Evolutionary conservation across 768 basidiomycete genomes (phyloP).

Genomic region (Clavaria fumosa): DNA sequence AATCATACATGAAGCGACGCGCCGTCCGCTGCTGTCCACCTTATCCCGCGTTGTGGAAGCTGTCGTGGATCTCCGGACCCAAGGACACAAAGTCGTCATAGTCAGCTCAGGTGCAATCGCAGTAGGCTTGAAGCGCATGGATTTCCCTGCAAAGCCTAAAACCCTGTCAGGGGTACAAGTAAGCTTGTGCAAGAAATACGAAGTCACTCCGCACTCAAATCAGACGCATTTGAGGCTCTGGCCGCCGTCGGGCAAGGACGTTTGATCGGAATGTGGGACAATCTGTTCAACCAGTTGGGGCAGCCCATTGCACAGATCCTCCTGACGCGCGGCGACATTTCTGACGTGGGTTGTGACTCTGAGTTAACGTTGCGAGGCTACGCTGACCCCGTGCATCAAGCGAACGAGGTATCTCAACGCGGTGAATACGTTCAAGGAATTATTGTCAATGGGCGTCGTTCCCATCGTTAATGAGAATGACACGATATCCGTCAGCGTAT

Average conservation of each 20-base stretch:
- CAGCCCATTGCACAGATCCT: slow-evolving; percentile 94
- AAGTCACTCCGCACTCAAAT: too few relatives aligned
- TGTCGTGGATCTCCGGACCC: slow-evolving; percentile 54
- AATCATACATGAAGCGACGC: slow-evolving; percentile 88
- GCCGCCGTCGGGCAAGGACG: slow-evolving; percentile 96
- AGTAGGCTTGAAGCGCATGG: slow-evolving; percentile 88
- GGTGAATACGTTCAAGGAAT: slow-evolving; percentile 85
- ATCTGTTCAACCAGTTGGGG: slow-evolving; percentile 83
- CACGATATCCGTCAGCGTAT: slow-evolving; percentile 90
- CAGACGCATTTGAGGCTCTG: slow-evolving; percentile 48
- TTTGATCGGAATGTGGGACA: slow-evolving; percentile 93
- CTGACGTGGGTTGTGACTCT: slow-evolving; percentile 50
- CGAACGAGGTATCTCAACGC: slow-evolving; percentile 93
- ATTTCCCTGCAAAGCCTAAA: slow-evolving; percentile 63
- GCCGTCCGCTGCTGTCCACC: slow-evolving; percentile 80
- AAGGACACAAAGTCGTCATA: slow-evolving; percentile 89
- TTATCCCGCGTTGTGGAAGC: slow-evolving; percentile 90
- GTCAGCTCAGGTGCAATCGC: slow-evolving; percentile 98
- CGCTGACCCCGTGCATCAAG: slow-evolving; percentile 28
- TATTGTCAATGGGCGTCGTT: slow-evolving; percentile 86
- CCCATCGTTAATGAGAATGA: slow-evolving; percentile 99
- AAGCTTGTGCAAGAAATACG: too few relatives aligned
- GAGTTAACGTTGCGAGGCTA: slow-evolving; percentile 6
- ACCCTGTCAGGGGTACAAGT: slow-evolving; percentile 86
- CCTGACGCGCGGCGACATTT: slow-evolving; percentile 89